Evolutionary conservation across 208 protist genomes (phyloP).

Genomic region (Trypanosomatidae sp.): DNA sequence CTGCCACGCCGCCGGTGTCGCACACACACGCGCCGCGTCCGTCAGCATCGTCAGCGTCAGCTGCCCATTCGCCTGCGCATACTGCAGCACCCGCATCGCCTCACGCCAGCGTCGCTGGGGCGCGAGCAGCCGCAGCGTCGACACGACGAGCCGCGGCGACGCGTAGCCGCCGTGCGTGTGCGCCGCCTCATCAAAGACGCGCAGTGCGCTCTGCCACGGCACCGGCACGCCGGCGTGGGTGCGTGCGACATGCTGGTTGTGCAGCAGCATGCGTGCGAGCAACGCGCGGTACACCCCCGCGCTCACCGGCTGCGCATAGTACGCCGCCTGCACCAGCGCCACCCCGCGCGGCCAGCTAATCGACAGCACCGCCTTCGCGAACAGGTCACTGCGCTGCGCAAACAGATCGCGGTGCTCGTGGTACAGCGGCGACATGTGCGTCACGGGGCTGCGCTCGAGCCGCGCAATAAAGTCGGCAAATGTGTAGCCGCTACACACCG

Average conservation of each 20-base stretch:
- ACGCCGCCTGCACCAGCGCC: slow-evolving; percentile 48
- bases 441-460: slow-evolving; percentile 54
- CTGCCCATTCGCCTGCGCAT: slow-evolving; percentile 44
- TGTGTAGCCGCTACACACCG: slow-evolving; percentile 44
- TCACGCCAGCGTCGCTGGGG: slow-evolving; percentile 43
- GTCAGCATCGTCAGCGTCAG: slow-evolving; percentile 64
- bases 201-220: slow-evolving; percentile 47
- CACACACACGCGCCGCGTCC: slow-evolving; percentile 53
- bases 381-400: slow-evolving; percentile 63
- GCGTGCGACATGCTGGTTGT: slow-evolving; percentile 45
- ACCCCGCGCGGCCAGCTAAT: slow-evolving; percentile 57
- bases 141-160: slow-evolving; percentile 40
- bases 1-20: slow-evolving; percentile 26
- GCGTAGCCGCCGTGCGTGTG: slow-evolving; percentile 40
- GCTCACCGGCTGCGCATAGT: slow-evolving; percentile 51
- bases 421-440: slow-evolving; percentile 66
- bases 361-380: slow-evolving; percentile 31
- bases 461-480: slow-evolving; percentile 74
- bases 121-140: slow-evolving; percentile 54
- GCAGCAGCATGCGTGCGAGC: slow-evolving; percentile 67
- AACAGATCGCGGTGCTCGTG: slow-evolving; percentile 66
- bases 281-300: slow-evolving; percentile 45
- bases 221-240: slow-evolving; percentile 15
- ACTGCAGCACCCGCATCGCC: slow-evolving; percentile 35
- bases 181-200: slow-evolving; percentile 46